Evolutionary conservation across 495 filamentous ascomycete species (phyloP).

Genomic region (Penicillium taxi): DNA sequence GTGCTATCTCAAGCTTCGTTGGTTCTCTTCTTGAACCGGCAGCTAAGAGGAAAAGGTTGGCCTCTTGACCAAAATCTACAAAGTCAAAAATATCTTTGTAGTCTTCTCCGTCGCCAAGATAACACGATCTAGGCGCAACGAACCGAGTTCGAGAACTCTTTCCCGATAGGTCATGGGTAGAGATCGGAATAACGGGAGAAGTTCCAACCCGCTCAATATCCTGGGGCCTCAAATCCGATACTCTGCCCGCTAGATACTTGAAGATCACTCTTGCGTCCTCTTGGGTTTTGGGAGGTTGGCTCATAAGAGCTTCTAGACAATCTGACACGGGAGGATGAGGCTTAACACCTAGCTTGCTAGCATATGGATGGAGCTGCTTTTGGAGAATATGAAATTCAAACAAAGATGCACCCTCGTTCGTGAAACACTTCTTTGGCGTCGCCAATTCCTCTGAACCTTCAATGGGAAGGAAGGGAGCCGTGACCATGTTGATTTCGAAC

Average conservation of each 20-base stretch:
- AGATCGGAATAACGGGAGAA: slow-evolving; percentile 64
- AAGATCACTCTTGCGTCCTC: slow-evolving; percentile 63
- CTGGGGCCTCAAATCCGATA: slow-evolving; percentile 60
- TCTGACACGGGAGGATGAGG: slow-evolving; percentile 68
- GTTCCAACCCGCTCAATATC: slow-evolving; percentile 50
- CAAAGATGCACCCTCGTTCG: slow-evolving; percentile 64
- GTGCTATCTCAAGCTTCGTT: slow-evolving; percentile 73
- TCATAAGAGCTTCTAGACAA: slow-evolving; percentile 61
- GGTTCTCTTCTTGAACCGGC: slow-evolving; percentile 88
- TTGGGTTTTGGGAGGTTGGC: slow-evolving; percentile 57
- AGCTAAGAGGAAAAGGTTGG: slow-evolving; percentile 78
- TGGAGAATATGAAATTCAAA: slow-evolving; percentile 73
- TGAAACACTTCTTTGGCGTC: slow-evolving; percentile 70
- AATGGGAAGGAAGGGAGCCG: slow-evolving; percentile 63
- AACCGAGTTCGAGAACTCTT: slow-evolving; percentile 32
- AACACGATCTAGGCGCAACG: slow-evolving; percentile 61
- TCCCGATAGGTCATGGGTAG: slow-evolving; percentile 27
- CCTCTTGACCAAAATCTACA: slow-evolving; percentile 82
- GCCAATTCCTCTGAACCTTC: slow-evolving; percentile 57
- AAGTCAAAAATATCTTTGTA: slow-evolving; percentile 94
- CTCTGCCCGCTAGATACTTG: slow-evolving; percentile 68
- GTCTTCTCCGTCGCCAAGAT: slow-evolving; percentile 64
- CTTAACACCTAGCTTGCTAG: slow-evolving; percentile 72
- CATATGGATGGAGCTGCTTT: slow-evolving; percentile 64
- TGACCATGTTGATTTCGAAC: slow-evolving; percentile 48